Evolutionary conservation across 495 filamentous ascomycete species (phyloP).

Genomic region (Aspergillus panamensis): DNA sequence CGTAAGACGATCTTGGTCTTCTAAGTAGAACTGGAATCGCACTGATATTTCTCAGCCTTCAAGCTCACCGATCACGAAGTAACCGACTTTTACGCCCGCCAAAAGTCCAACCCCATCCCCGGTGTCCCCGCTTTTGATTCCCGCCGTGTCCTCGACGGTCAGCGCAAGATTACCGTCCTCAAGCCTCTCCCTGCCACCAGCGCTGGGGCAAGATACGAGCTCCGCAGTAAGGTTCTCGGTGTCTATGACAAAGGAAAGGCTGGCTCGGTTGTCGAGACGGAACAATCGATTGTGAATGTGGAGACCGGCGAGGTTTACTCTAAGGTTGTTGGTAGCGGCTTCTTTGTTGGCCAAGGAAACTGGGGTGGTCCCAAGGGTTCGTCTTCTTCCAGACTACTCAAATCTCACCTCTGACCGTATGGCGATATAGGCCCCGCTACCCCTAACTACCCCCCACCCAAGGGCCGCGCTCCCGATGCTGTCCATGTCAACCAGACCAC

Average conservation of each 20-base stretch:
- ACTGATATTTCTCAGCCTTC: slow-evolving; percentile 55
- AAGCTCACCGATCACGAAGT: slow-evolving; percentile 75
- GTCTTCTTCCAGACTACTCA: background rate
- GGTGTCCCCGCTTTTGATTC: slow-evolving; percentile 75
- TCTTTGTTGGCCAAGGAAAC: slow-evolving; percentile 78
- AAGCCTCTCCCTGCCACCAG: slow-evolving; percentile 74
- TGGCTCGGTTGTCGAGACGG: slow-evolving; percentile 76
- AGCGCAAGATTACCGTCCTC: slow-evolving; percentile 73
- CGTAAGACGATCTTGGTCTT: slow-evolving; percentile 41
- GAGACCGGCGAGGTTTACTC: slow-evolving; percentile 67
- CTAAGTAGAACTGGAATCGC: background rate
- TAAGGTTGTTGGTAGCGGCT: slow-evolving; percentile 62
- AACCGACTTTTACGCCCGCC: slow-evolving; percentile 75
- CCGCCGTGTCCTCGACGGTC: slow-evolving; percentile 74
- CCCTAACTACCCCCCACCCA: slow-evolving; percentile 69
- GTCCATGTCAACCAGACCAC: slow-evolving; percentile 66
- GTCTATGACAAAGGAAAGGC: slow-evolving; percentile 91
- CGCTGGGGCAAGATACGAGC: slow-evolving; percentile 68
- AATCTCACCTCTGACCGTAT: background rate
- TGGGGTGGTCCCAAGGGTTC: slow-evolving; percentile 89
- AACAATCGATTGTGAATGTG: slow-evolving; percentile 71
- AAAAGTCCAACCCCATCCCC: slow-evolving; percentile 59
- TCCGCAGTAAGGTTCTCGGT: slow-evolving; percentile 74
- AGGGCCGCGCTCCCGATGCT: slow-evolving; percentile 69
- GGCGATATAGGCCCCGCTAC: slow-evolving; percentile 56